Evolutionary conservation across 2,329 filamentous ascomycete genomes (phyloP).

Genomic region (Aureobasidium sp.): DNA sequence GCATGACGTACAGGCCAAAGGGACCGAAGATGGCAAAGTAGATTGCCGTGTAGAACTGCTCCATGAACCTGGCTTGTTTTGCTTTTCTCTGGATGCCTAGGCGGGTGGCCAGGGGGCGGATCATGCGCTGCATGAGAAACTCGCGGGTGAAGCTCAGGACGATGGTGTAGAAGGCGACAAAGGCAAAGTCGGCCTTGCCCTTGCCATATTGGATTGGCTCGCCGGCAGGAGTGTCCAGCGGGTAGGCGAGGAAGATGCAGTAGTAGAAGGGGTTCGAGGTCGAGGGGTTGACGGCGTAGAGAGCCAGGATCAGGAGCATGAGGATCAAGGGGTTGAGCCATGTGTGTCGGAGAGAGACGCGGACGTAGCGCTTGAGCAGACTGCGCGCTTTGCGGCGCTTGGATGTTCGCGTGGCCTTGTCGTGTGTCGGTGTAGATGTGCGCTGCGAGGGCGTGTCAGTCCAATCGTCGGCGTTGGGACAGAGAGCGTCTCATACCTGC

Average conservation of each 20-base stretch:
- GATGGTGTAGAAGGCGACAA: slow-evolving; percentile 81
- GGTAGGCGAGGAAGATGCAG: slow-evolving; percentile 88
- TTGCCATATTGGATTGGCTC: slow-evolving; percentile 68
- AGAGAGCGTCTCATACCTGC: too few species aligned
- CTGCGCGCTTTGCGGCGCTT: slow-evolving; percentile 39
- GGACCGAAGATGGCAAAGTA: slow-evolving; percentile 82
- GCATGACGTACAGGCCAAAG: slow-evolving; percentile 84
- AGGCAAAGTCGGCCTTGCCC: slow-evolving; percentile 74
- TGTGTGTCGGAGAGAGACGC: slow-evolving; percentile 43
- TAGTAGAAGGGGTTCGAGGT: slow-evolving; percentile 68
- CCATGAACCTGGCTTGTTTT: slow-evolving; percentile 90
- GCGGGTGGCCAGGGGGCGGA: slow-evolving; percentile 64
- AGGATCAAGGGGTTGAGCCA: slow-evolving; percentile 63
- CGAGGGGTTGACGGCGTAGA: slow-evolving; percentile 68
- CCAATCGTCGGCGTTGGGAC: neutral
- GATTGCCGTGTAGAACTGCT: slow-evolving; percentile 87
- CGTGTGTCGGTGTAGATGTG: slow-evolving; percentile 9
- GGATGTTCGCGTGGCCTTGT: slow-evolving; percentile 27
- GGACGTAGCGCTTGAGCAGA: slow-evolving; percentile 37
- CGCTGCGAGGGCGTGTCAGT: slow-evolving; percentile 10
- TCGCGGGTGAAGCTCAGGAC: slow-evolving; percentile 90
- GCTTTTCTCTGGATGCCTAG: slow-evolving; percentile 60
- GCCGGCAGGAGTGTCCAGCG: slow-evolving; percentile 34
- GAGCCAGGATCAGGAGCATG: slow-evolving; percentile 51
- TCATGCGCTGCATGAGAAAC: slow-evolving; percentile 86